Evolutionary conservation across 768 basidiomycete species (phyloP), one percentile per base, ranked within the genome.

Genomic region (Leccinum variicolor): DNA sequence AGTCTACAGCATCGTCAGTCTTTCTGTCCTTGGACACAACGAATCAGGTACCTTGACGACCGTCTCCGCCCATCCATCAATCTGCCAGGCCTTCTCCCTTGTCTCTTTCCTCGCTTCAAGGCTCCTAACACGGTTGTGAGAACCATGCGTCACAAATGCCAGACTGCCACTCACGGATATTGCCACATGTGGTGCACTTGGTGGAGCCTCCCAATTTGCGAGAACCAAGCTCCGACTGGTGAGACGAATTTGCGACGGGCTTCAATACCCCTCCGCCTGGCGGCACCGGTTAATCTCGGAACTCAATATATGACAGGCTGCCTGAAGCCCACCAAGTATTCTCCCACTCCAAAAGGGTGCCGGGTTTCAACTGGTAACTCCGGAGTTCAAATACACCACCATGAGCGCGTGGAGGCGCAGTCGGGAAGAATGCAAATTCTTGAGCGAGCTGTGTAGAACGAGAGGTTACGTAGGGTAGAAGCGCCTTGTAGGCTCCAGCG

Each of bases 101-200:
- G 79, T 85, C 62, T 90, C 85, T 73, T 94, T 96, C 58, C 96
- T 81, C 8, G 81, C 81, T 60, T 92, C 85, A 55, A 97, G 79
- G 65, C 84, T 83, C 55, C 90, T 90, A 59, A 52, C 51, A 48
- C 7, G 48, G 6, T 31, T 55, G 55, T 61, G 58, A 55, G 55
- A 67, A 57, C 15, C 25, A 33, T 52, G 52, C 56, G 50, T 47
- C 33, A 29, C 28, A 58, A 60, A 47, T 17, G 19, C 52, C 15
- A 54, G 21, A 57, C 34, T 50, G 48, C 57, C 58, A 81, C 87
- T 69, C 66, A 93, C 92, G 87, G 86, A 70, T 96, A 96, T 74
- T 98, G 95, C 96, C 96, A 98, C 76, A 98, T 83, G 75, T 98
- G 96, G 70, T 98, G 91, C 8, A 97, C 96, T 63, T 92, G 83